Base-by-base conservation (phyloP, 768 basidiomycete genomes). In the Daedaleopsis nitida region DNA sequence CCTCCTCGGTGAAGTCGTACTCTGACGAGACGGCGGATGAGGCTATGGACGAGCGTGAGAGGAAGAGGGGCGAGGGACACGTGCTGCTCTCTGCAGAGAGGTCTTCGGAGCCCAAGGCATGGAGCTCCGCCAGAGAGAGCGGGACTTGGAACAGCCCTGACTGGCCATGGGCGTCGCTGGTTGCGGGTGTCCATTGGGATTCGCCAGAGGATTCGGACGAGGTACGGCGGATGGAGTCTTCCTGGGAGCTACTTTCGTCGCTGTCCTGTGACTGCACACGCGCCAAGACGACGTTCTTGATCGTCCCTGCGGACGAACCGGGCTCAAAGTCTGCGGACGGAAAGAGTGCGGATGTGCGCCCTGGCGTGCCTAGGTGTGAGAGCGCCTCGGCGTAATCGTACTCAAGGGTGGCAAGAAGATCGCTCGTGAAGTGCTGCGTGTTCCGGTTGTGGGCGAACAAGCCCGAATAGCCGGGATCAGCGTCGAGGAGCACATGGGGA, bases 291-390 rank as follows among this genome's bases (percentile, higher is more conserved):
- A 61, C 58, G 57, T 62, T 52, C 55, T 80, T 73, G 56, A 81
- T 76, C 24, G 80, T 81, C 45, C 75, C 81, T 27, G 74, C 74
- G 34, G 83, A 80, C 14, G 80, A 78, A n/a, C 78, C 76, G n/a
- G 81, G 76, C 60, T 80, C 70, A 48, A 77, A 73, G 24, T 68
- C 69, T 21, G 74, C 67, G 53, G 61, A 52, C 12, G 63, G 50
- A 32, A 42, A 60, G 49, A 64, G 60, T 27, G 52, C 35, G 21
- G 55, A 39, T 17, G 47, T 53, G 38, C 12, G 60, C 55, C 16
- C 60, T 52, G 17, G 64, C 59, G 21, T 66, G 38, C 55, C 45
- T 17, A 69, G 56, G 17, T 57, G 59, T n/a, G 66, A 62, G 52
- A 68, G 42, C 43, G 68, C 66, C 23, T 66, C 66, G 44, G 65